Conservation (phyloP, 345 rosid species). For the Rhodamnia rubescens region DNA sequence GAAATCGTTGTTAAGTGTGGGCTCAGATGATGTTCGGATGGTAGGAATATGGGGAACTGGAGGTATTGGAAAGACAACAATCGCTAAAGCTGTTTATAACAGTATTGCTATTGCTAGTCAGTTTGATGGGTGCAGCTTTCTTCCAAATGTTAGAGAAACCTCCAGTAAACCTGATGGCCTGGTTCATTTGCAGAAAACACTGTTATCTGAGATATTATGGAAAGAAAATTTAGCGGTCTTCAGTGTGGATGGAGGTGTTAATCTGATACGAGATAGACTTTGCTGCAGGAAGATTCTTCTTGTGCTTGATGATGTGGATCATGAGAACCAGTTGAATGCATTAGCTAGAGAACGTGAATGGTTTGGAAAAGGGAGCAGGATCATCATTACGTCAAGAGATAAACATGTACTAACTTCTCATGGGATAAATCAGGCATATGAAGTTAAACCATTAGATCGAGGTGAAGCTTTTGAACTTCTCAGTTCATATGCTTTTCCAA, state of each 20-base stretch:
- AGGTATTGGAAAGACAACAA: slow-evolving; percentile 4
- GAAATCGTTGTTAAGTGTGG: not conserved
- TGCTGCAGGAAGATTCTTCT: slow-evolving; percentile 1
- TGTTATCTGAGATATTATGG: not conserved
- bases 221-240: not conserved
- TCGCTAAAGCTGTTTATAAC: slow-evolving; percentile 17
- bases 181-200: not conserved
- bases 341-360: slow-evolving; percentile 4
- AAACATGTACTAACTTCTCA: not conserved
- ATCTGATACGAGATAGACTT: not conserved
- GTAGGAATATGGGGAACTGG: slow-evolving; percentile 3
- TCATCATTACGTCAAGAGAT: slow-evolving; percentile 10
- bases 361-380: slow-evolving; percentile 10
- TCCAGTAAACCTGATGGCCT: not conserved
- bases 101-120: not conserved
- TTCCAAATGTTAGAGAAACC: slow-evolving; percentile 23
- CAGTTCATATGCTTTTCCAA: slow-evolving; percentile 3
- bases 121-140: slow-evolving; percentile 19
- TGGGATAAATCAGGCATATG: not conserved
- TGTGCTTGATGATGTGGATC: slow-evolving; percentile 18
- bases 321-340: not conserved
- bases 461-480: slow-evolving; percentile 3
- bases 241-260: no score
- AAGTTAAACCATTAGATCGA: not conserved
- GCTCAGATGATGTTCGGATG: not conserved